Conservation (phyloP, 2,329 filamentous ascomycete species). For the Podosphaera leucotricha region DNA sequence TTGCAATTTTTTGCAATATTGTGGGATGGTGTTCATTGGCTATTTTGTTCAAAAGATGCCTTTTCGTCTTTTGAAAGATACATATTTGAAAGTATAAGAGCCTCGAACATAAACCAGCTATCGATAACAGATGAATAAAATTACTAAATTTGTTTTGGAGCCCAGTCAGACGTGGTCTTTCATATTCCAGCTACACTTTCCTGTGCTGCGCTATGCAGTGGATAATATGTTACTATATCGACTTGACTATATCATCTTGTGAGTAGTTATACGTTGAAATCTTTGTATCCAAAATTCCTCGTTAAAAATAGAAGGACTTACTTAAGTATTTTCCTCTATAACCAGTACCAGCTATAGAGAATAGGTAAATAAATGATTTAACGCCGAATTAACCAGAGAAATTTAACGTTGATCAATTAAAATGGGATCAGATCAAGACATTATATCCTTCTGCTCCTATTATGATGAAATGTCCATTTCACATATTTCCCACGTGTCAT, state of each 20-base stretch:
- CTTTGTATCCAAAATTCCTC: not conserved
- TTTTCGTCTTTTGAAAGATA: too few relatives aligned
- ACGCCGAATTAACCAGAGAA: not conserved
- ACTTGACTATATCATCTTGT: too few relatives aligned
- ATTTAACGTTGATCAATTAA: not conserved
- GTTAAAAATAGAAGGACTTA: not conserved
- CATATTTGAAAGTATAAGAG: too few relatives aligned
- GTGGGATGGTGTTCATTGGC: not conserved
- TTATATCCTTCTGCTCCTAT: not conserved
- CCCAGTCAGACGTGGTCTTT: too few relatives aligned
- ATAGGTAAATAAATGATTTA: too few relatives aligned
- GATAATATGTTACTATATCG: too few relatives aligned
- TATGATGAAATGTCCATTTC: constrained; percentile 37
- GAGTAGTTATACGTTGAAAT: not conserved
- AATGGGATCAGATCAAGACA: not conserved
- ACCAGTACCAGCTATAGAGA: not conserved
- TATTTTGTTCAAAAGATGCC: too few relatives aligned
- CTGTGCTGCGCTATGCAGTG: too few relatives aligned
- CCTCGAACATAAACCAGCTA: too few relatives aligned
- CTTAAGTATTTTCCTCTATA: not conserved
- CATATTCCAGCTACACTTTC: too few relatives aligned
- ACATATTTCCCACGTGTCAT: constrained; percentile 47
- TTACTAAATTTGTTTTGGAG: too few relatives aligned
- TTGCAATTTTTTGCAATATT: not conserved
- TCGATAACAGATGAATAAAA: too few relatives aligned